Conservation (phyloP, 169 alveolate genomes). For the Cystoisospora suis region DNA sequence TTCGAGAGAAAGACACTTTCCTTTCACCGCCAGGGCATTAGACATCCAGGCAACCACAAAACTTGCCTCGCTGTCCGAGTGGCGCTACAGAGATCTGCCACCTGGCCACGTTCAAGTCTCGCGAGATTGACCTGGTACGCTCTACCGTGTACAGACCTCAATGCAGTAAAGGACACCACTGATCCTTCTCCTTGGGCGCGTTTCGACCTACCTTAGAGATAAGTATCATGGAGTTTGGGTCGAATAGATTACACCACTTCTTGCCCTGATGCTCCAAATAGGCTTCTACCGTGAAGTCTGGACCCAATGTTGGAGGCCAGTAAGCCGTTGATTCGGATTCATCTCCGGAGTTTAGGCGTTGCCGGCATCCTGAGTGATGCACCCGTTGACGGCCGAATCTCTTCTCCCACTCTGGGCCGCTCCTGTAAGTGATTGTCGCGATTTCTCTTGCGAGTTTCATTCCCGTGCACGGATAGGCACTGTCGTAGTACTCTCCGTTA, state of each 20-base stretch:
- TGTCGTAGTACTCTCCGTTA: constrained; percentile 46
- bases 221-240: constrained; percentile 56
- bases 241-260: constrained; percentile 53
- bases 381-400: constrained; percentile 56
- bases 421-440: constrained; percentile 57
- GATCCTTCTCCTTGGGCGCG: too few relatives aligned
- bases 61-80: too few relatives aligned
- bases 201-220: constrained; percentile 57
- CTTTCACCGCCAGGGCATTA: too few relatives aligned
- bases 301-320: not conserved
- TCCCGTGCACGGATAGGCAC: constrained; percentile 36
- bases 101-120: too few relatives aligned
- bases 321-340: not conserved
- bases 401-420: constrained; percentile 63
- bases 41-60: too few relatives aligned
- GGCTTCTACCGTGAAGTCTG: constrained; percentile 52
- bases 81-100: too few relatives aligned
- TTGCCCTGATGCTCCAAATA: constrained; percentile 60
- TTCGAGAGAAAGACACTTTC: too few relatives aligned
- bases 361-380: not conserved
- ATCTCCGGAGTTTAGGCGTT: not conserved
- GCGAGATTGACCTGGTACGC: too few relatives aligned
- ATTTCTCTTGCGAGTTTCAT: constrained; percentile 53
- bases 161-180: too few relatives aligned
- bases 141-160: too few relatives aligned